Evolutionary conservation across 371 early-diverging fungal species (phyloP).

Genomic region (Dichotomocladium elegans): DNA sequence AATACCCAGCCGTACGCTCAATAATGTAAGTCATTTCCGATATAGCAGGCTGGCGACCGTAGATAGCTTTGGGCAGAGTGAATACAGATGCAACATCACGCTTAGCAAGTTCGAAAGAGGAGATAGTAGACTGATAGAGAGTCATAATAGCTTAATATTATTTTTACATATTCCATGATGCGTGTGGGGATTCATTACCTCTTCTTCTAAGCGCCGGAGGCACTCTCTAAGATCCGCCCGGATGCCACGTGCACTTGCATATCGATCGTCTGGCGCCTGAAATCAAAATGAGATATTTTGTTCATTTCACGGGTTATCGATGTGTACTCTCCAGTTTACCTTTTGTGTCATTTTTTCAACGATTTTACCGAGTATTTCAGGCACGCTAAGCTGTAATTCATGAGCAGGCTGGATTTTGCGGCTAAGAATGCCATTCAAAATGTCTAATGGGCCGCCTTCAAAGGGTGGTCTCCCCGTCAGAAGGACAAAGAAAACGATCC

Average conservation of each 20-base stretch:
- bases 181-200: slow-evolving; percentile 11
- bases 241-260: slow-evolving; percentile 53
- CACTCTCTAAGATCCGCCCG: slow-evolving; percentile 52
- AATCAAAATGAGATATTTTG: neutral
- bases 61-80: slow-evolving; percentile 36
- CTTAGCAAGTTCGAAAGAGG: slow-evolving; percentile 34
- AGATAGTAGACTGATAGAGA: slow-evolving; percentile 31
- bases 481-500: slow-evolving; percentile 48
- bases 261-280: slow-evolving; percentile 56
- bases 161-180: neutral
- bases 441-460: slow-evolving; percentile 51
- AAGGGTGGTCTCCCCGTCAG: slow-evolving; percentile 50
- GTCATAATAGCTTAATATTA: neutral
- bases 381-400: slow-evolving; percentile 47
- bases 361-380: slow-evolving; percentile 40
- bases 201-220: slow-evolving; percentile 27
- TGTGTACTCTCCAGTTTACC: slow-evolving; percentile 24
- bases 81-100: slow-evolving; percentile 44
- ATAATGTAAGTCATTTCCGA: slow-evolving; percentile 34
- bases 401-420: slow-evolving; percentile 40
- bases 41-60: slow-evolving; percentile 37
- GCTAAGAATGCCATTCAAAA: slow-evolving; percentile 49
- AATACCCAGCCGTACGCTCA: slow-evolving; percentile 27
- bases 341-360: slow-evolving; percentile 57
- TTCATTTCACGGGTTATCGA: too few species aligned